Percentiles rank a stretch among this genome's conserved stretches.
These are phyloP conservation scores for Gyrodon lividus DNA, from an alignment of 768 basidiomycete genomes.

Conservation along the genomic window DNA sequence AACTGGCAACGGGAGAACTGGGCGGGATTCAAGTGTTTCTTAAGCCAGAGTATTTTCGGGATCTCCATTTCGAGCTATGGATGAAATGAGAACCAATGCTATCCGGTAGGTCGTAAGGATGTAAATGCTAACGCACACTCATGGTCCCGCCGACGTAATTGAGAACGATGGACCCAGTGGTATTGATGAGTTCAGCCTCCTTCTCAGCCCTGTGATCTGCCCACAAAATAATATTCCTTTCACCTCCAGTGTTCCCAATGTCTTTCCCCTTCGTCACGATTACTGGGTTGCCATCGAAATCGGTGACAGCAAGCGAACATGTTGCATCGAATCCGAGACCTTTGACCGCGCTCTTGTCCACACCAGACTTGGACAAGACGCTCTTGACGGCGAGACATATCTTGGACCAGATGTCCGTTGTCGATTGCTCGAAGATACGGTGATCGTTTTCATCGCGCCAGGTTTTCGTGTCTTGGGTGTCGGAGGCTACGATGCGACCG, in stretches of 20 bases:
- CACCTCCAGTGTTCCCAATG: slow-evolving; percentile 58
- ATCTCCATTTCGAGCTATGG: slow-evolving; percentile 95
- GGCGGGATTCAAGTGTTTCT: slow-evolving; percentile 74
- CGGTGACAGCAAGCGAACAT: slow-evolving; percentile 88
- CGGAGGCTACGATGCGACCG: slow-evolving; percentile 75
- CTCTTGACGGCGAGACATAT: slow-evolving; percentile 61
- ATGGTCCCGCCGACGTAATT: slow-evolving; percentile 96
- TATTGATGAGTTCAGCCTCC: slow-evolving; percentile 90
- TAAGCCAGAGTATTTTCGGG: slow-evolving; percentile 96
- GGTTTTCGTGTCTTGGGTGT: slow-evolving; percentile 79
- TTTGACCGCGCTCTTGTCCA: slow-evolving; percentile 63
- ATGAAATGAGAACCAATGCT: slow-evolving; percentile 7
- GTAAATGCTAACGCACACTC: slow-evolving; percentile 56
- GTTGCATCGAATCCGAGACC: slow-evolving; percentile 96
- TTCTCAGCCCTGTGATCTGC: slow-evolving; percentile 93
- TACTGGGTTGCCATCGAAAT: slow-evolving; percentile 70
- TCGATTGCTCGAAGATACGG: slow-evolving; percentile 96
- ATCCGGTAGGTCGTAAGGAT: neutral
- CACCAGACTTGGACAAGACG: slow-evolving; percentile 56
- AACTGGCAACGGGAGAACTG: slow-evolving; percentile 77
- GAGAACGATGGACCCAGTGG: slow-evolving; percentile 77
- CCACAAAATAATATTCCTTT: slow-evolving; percentile 92
- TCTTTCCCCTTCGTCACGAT: slow-evolving; percentile 66
- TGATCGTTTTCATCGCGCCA: slow-evolving; percentile 84
- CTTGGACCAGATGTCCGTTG: slow-evolving; percentile 79